Base-by-base conservation (phyloP, 1,284 basidiomycete species). In the Cystobasidium sp. region DNA sequence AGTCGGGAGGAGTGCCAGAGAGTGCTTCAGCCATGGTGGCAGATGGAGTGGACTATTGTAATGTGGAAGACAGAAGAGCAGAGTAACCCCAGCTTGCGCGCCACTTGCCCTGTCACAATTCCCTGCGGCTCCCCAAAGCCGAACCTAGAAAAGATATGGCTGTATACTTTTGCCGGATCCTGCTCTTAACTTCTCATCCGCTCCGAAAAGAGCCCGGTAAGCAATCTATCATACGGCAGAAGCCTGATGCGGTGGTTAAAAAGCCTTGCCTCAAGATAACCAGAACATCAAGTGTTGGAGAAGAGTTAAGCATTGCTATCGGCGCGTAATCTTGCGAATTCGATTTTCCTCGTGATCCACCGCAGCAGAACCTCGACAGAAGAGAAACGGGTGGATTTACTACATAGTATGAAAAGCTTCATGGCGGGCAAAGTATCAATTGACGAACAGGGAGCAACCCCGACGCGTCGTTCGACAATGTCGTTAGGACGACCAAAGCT, bases 1-100 rank as follows among this genome's bases (percentile, higher is more conserved):
- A 73, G 63, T 53, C 62, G 20, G 70, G 62, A 44, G 70, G 59
- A 44, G 51, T 56, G 37, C 70, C 70, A 47, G 70, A 52, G 51
- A 47, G 7, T n/a, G 55, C 55, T 22, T 62, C 39, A 24, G 70
- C 62, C 49, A 73, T 44, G 39, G 14, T 20, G 12, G 1, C 43
- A 16, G 16, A 43, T 53, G 49, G 14, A 37, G 20, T 24, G 39
- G 14, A 69, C 22, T 9, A 72, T 18, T n/a, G 39, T 18, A n/a
- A 16, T 10, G 39, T 59, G 39, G 9, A 8, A 39, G 51, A n/a
- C 6, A 58, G 18, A 20, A 46, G 22, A 44, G 43, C 20, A 41
- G 56, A 22, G 6, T 16, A 43, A n/a, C 22, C 22, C 31, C 39
- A 41, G 8, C 52, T 20, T 47, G 46, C 55, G 55, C 66, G 39